A percentile compares a stretch with the other conserved stretches of the same genome.
These are phyloP conservation scores for Yamadazyma kanchanaburiensis DNA, from an alignment of 1,139 yeast species.

Conservation along the genomic window DNA sequence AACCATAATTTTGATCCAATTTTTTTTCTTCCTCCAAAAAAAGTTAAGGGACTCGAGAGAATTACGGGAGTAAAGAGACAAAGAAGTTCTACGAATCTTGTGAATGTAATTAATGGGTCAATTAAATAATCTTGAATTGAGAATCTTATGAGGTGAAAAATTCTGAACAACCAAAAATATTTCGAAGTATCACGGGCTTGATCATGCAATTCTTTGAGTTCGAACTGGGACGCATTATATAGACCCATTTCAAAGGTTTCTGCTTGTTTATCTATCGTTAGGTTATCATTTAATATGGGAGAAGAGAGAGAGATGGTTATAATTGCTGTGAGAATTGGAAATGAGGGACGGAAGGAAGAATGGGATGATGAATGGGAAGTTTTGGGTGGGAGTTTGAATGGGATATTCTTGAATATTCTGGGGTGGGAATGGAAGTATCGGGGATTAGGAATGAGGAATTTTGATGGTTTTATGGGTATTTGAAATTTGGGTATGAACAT, in stretches of 20 bases:
- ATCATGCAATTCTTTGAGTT: slow-evolving; percentile 41
- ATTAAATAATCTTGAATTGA: slow-evolving; percentile 48
- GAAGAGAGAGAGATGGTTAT: too few species aligned
- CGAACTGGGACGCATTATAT: slow-evolving; percentile 58
- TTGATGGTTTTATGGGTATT: too few species aligned
- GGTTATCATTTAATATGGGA: slow-evolving; percentile 30
- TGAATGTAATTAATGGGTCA: slow-evolving; percentile 68
- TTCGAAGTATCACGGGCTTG: slow-evolving; percentile 24
- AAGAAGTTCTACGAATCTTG: slow-evolving; percentile 68
- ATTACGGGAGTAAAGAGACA: slow-evolving; percentile 70
- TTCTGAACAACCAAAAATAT: slow-evolving; percentile 23
- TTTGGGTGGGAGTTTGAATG: too few species aligned
- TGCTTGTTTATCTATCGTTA: slow-evolving; percentile 43
- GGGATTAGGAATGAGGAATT: too few species aligned
- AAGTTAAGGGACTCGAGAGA: slow-evolving; percentile 59
- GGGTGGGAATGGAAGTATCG: too few species aligned
- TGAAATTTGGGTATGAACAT: too few species aligned
- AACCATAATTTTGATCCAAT: slow-evolving; percentile 76
- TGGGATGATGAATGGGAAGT: too few species aligned
- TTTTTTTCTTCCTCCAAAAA: slow-evolving; percentile 49
- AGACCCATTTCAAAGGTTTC: slow-evolving; percentile 72
- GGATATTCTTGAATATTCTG: too few species aligned
- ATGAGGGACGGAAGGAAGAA: too few species aligned
- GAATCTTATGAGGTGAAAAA: slow-evolving; percentile 36
- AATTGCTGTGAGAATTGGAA: too few species aligned